A percentile compares a stretch with the other conserved stretches of the same genome.
These are phyloP conservation scores for Aspergillus ostianus DNA, from an alignment of 495 filamentous ascomycete genomes.

Conservation along the genomic window DNA sequence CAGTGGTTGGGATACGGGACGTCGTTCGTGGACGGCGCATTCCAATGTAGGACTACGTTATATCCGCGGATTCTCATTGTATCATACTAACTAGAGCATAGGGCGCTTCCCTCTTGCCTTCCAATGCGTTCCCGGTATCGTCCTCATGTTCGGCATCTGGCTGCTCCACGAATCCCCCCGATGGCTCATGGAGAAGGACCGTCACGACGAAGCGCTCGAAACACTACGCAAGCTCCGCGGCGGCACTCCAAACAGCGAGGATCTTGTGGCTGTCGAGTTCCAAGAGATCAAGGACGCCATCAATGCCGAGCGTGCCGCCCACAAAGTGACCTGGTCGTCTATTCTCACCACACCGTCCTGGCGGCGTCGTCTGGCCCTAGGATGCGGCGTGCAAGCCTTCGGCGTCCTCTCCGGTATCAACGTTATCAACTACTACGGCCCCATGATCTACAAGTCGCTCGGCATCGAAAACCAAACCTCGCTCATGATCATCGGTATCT, in stretches of 20 bases:
- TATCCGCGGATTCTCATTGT: not conserved
- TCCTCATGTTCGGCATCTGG: constrained; percentile 49
- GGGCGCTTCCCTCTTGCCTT: constrained; percentile 53
- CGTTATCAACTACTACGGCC: constrained; percentile 51
- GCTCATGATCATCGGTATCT: constrained; percentile 50
- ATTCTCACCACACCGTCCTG: constrained; percentile 48
- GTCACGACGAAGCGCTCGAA: constrained; percentile 55
- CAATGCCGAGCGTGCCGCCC: constrained; percentile 12
- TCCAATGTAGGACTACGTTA: not conserved
- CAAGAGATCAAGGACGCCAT: constrained; percentile 27
- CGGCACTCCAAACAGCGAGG: constrained; percentile 1
- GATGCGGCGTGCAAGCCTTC: constrained; percentile 52
- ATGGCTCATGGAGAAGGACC: constrained; percentile 64
- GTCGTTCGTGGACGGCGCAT: not conserved
- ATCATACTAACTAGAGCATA: constrained; percentile 1
- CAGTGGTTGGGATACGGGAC: constrained; percentile 2
- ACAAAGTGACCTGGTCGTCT: constrained; percentile 36
- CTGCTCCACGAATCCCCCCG: constrained; percentile 57
- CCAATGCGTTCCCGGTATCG: constrained; percentile 45
- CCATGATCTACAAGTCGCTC: constrained; percentile 47
- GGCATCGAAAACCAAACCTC: constrained; percentile 44
- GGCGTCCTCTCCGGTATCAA: constrained; percentile 53
- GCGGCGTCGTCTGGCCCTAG: constrained; percentile 49
- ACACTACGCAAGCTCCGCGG: constrained; percentile 16
- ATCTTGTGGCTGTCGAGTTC: constrained; percentile 23